Evolutionary conservation across 2,329 filamentous ascomycete species (phyloP).

Genomic region (Phaeomoniella chlamydospora): DNA sequence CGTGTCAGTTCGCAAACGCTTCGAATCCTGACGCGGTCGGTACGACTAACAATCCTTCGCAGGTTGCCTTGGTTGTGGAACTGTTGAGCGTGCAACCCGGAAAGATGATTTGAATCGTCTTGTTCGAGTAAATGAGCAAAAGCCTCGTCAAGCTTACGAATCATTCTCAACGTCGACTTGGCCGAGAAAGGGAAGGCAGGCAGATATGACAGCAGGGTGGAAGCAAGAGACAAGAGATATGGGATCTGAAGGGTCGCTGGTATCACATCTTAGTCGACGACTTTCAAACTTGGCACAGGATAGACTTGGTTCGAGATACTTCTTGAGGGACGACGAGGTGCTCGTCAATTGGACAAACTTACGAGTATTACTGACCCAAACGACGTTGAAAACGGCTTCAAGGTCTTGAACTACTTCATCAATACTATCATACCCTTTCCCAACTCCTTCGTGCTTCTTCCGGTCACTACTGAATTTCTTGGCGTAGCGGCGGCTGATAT

Average conservation of each 20-base stretch:
- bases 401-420: slow-evolving; percentile 60
- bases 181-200: slow-evolving; percentile 56
- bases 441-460: slow-evolving; percentile 18
- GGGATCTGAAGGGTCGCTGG: slow-evolving; percentile 67
- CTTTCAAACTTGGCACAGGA: no score
- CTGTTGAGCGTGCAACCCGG: slow-evolving; percentile 33
- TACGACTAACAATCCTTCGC: slow-evolving; percentile 45
- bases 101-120: slow-evolving; percentile 39
- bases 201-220: slow-evolving; percentile 58
- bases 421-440: slow-evolving; percentile 45
- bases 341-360: no score
- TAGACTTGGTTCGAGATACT: not conserved
- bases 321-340: no score
- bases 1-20: slow-evolving; percentile 11
- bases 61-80: slow-evolving; percentile 49
- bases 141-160: slow-evolving; percentile 69
- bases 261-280: slow-evolving; percentile 4
- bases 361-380: slow-evolving; percentile 85
- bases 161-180: slow-evolving; percentile 51
- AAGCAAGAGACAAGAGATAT: slow-evolving; percentile 65
- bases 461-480: slow-evolving; percentile 29
- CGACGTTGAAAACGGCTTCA: slow-evolving; percentile 58
- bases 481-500: slow-evolving; percentile 36
- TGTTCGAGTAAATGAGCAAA: slow-evolving; percentile 58
- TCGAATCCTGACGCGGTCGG: slow-evolving; percentile 70